Evolutionary conservation across 306 rosid genomes (phyloP).

Genomic region (Arachis hypogaea): DNA sequence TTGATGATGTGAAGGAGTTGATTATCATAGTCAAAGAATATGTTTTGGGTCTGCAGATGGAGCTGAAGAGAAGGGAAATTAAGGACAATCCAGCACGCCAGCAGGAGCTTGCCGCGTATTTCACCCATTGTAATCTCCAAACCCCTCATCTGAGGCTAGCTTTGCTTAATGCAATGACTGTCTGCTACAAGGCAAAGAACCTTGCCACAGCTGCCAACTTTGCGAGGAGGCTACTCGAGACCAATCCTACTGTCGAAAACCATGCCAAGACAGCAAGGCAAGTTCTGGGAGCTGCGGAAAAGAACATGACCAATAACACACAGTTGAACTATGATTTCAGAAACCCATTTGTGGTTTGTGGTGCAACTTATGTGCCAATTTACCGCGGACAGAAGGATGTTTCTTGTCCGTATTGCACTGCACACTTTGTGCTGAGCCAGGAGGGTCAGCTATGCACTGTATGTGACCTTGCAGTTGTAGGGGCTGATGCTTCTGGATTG

Average conservation of each 20-base stretch:
- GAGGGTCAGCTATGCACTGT: constrained; percentile 80
- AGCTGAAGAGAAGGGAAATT: constrained; percentile 77
- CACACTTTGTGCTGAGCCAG: constrained; percentile 84
- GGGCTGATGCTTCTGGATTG: constrained; percentile 93
- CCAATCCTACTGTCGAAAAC: constrained; percentile 77
- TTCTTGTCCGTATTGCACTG: constrained; percentile 82
- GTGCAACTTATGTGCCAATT: constrained; percentile 85
- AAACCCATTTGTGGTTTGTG: constrained; percentile 90
- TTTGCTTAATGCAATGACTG: constrained; percentile 67
- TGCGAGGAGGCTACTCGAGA: constrained; percentile 85
- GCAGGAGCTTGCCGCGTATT: constrained; percentile 96
- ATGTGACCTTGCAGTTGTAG: constrained; percentile 85
- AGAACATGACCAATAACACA: constrained; percentile 73
- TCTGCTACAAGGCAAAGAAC: constrained; percentile 83
- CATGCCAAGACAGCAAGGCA: constrained; percentile 88
- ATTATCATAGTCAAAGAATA: constrained; percentile 81
- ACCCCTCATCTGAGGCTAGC: constrained; percentile 90
- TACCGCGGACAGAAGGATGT: constrained; percentile 90
- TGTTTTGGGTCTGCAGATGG: constrained; percentile 80
- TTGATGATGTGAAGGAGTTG: constrained; percentile 90
- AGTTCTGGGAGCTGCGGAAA: constrained; percentile 91
- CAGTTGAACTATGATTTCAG: constrained; percentile 84
- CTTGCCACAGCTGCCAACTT: constrained; percentile 85
- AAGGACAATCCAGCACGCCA: constrained; percentile 70
- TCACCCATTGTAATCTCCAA: constrained; percentile 95